Percentiles rank a stretch among this genome's conserved stretches.
These are phyloP conservation scores for Flaveria linearis DNA, from an alignment of 129 eudicot species.

Conservation along the genomic window DNA sequence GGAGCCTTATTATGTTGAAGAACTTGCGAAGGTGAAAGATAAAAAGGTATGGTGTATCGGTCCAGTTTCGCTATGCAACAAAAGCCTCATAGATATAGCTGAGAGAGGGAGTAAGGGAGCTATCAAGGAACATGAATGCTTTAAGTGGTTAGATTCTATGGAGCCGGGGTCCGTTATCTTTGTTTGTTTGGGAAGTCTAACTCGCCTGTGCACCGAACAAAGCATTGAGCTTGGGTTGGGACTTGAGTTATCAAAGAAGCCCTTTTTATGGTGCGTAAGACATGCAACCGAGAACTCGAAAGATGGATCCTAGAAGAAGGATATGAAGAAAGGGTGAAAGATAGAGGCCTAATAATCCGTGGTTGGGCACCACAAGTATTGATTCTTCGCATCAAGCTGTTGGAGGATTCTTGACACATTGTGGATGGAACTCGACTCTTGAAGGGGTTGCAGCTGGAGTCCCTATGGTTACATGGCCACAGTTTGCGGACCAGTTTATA, in stretches of 20 bases:
- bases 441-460: slow-evolving; percentile 50
- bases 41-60: slow-evolving; percentile 54
- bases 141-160: slow-evolving; percentile 46
- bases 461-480: slow-evolving; percentile 72
- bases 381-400: slow-evolving; percentile 46
- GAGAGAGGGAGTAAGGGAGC: slow-evolving; percentile 48
- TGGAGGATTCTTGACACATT: slow-evolving; percentile 64
- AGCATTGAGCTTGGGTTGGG: slow-evolving; percentile 48
- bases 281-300: slow-evolving; percentile 30
- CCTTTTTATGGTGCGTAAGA: slow-evolving; percentile 44
- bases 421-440: slow-evolving; percentile 69
- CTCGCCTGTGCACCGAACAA: slow-evolving; percentile 21
- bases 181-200: slow-evolving; percentile 55
- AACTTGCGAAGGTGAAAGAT: slow-evolving; percentile 25
- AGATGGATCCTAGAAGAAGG: slow-evolving; percentile 36
- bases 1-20: slow-evolving; percentile 48
- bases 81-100: slow-evolving; percentile 32
- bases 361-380: slow-evolving; percentile 73
- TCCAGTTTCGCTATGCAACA: slow-evolving; percentile 45
- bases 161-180: slow-evolving; percentile 43
- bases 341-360: slow-evolving; percentile 41
- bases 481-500: slow-evolving; percentile 45
- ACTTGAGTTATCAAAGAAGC: slow-evolving; percentile 36
- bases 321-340: slow-evolving; percentile 46
- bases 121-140: slow-evolving; percentile 19